Evolutionary conservation across 495 filamentous ascomycete genomes (phyloP).

Genomic region (Jackrogersella minutella): DNA sequence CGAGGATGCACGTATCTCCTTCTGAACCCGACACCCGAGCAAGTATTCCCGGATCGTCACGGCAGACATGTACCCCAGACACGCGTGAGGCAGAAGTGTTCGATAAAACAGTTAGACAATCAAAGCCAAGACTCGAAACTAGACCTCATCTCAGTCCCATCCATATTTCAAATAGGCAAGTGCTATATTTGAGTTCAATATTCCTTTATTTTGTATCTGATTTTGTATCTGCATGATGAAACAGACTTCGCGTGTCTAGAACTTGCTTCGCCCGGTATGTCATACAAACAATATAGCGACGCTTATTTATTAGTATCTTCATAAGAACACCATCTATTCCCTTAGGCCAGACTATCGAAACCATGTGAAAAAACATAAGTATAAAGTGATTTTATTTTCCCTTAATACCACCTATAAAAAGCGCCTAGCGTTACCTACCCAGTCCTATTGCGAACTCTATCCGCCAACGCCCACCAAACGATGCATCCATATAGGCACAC

Average conservation of each 20-base stretch:
- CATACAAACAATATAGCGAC: no score
- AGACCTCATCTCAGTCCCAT: no score
- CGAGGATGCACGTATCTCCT: neutral
- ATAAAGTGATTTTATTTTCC: neutral
- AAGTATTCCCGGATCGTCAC: constrained; percentile 16
- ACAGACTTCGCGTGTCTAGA: no score
- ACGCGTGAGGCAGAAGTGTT: constrained; percentile 11
- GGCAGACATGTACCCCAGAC: constrained; percentile 11
- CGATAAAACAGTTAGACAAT: neutral
- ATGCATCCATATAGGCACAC: neutral
- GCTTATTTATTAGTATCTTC: no score
- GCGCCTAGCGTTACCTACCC: constrained; percentile 1
- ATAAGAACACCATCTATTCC: no score
- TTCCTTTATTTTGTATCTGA: no score
- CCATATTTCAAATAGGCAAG: no score
- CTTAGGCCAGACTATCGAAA: no score
- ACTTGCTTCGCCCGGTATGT: no score
- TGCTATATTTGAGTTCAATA: no score
- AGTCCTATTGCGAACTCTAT: neutral
- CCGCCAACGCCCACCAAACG: constrained; percentile 9
- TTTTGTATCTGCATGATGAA: no score
- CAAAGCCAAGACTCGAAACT: no score
- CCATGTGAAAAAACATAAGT: neutral
- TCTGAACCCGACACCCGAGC: neutral
- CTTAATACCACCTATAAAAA: neutral